Base-by-base conservation (phyloP, 2,329 filamentous ascomycete genomes). In the Hymenoscyphus albidus region DNA sequence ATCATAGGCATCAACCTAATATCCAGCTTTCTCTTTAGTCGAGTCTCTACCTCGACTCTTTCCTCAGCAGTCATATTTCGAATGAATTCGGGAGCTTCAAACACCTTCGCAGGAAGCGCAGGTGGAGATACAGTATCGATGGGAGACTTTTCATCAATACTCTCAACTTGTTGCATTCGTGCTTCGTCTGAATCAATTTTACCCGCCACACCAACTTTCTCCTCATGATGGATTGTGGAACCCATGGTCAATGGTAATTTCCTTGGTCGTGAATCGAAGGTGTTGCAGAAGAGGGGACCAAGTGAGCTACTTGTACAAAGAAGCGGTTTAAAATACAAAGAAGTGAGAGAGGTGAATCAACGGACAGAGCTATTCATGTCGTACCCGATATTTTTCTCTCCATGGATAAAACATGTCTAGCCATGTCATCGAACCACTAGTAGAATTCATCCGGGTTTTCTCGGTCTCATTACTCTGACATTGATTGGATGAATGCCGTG, bases 1-100 rank as follows among this genome's bases (percentile, higher is more conserved):
- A 90, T 79, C 77, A 87, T 87, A 0, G 88, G 88, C 70, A 92
- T 78, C 38, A 91, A 74, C 61, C 87, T 79, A 9, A 83, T 69
- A 73, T 92, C 89, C 62, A 91, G 85, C 74, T 89, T 91, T 66
- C 82, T 80, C 64, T 82, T 79, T 61, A 92, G 76, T 60, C 79
- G 81, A 64, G 77, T 80, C 73, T 92, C 88, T 1, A 85, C 78
- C 5, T 73, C 70, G 0, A 74, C 63, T 44, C 84, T 80, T 68
- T 85, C 77, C 68, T 85, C 84, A 0, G 78, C 77, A 1, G 80
- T 79, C 71, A 87, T 77, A 58, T 79, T 74, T 39, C 78, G 75
- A 61, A 81, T 73, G 48, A 77, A 70, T 38, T 70, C 72, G 4
- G 72, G 72, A 12, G 69, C 63, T 62, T 73, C 65, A 55, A 69